Evolutionary conservation across 192 early-diverging fungal genomes (phyloP), one percentile per base, ranked within the genome.

Genomic region (Coemansia brasiliensis): DNA sequence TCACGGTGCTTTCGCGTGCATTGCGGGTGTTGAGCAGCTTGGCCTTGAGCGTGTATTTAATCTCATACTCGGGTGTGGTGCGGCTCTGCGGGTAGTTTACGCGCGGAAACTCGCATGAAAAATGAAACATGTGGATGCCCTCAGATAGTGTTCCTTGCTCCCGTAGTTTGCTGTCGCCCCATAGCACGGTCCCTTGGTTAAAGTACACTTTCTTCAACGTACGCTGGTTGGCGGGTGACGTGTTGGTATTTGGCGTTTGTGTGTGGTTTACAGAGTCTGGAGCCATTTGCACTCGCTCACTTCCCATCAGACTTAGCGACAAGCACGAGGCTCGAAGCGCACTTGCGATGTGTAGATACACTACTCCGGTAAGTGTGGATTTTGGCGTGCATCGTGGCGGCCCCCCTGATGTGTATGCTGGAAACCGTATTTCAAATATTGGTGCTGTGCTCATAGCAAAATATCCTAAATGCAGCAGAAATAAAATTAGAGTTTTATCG

Each of bases 121-220:
- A 79, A 13, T 79, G 75, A 20, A 79, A 79, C 75, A 70, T 70
- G 60, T 77, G 68, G 18, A 77, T 40, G 22, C 74, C 74, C 1
- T 35, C 52, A 0, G 56, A 18, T 35, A 77, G 63, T 46, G 39
- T 29, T 18, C 37, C 52, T 5, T 8, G 6, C 46, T 35, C 32
- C n/a, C 57, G 63, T 17, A 68, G 46, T 22, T 63, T 63, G n/a
- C 59, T 17, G 38, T 74, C 71, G 50, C 67, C 67, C 74, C 74
- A 77, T 11, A 77, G 74, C 13, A 63, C 63, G 8, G 68, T 40
- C 3, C 58, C 46, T 49, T 70, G 74, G 44, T 67, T 70, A 35
- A 77, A 77, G 21, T 77, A 77, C 35, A 69, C 68, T 35, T 67
- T 70, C 44, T 59, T 70, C 7, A 67, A 38, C 10, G 67, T 49